Evolutionary conservation across 805 yeast genomes (phyloP), one percentile per base, ranked within the genome.

Genomic region (Starmerella etchellsii): DNA sequence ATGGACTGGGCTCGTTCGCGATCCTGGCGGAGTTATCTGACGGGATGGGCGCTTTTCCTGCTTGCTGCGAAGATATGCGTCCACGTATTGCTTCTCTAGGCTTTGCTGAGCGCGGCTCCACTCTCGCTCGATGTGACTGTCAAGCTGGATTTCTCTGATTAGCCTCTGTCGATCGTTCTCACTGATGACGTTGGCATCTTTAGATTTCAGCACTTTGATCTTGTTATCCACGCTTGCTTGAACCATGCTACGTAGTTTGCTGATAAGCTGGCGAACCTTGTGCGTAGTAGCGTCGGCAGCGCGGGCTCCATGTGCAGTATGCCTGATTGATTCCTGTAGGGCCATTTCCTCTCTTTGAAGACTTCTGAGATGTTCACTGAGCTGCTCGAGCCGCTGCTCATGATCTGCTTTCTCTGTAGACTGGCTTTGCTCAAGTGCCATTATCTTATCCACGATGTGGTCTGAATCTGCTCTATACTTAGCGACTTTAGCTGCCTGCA

Each of bases 71-170:
- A 36, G 50, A 28, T 58, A 59, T 11, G 60, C 64, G 27, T 54
- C 51, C 3, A 60, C 49, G 38, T 64, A 64, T 5, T 62, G 48
- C 40, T 52, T 40, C 39, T 63, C 67, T 24, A 64, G 52, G 2
- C 49, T 51, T 36, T 57, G 53, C 36, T 59, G 64, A 1, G 54
- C 51, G n/a, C 54, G 50, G 20, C 48, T 45, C 68, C 68, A 63
- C 16, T 55, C 53, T 15, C 45, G 50, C 37, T 63, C 67, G 9
- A 60, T 44, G 20, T 42, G 42, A 15, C 33, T 33, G 28, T 44
- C 44, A 16, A 45, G 32, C 29, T 31, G 40, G 18, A 45, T 40
- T 11, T 51, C 59, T 15, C 26, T 34, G 15, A 34, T 40, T 9
- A 45, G 31, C n/a, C 14, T 4, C n/a, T 34, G 22, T 10, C 23